phyloP scores from a whole-genome alignment of 2,329 filamentous ascomycete genomes.

The Colletotrichum sp. region DNA sequence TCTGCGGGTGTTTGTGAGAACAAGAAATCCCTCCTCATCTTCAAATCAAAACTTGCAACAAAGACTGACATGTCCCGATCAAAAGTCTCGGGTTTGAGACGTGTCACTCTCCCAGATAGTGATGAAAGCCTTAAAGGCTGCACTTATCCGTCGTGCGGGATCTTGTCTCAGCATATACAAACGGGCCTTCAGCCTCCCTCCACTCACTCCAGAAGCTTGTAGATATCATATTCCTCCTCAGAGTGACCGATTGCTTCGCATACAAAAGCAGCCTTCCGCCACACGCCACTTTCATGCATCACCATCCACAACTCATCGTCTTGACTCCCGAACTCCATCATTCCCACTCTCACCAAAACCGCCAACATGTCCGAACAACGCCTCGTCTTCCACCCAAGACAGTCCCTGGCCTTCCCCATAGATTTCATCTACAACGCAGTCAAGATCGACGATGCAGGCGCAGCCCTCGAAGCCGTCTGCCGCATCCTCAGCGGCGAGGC shows the following conservation, averaged over 20 bases:
- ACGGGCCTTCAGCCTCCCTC: background rate
- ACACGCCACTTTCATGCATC: background rate
- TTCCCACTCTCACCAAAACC: background rate
- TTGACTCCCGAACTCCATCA: background rate
- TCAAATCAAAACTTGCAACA: background rate
- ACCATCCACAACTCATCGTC: background rate
- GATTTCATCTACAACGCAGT: background rate
- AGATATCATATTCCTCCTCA: background rate
- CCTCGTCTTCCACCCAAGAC: background rate
- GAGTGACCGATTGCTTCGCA: fast-evolving
- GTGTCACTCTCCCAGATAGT: background rate
- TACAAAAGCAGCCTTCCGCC: background rate
- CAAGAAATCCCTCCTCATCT: background rate
- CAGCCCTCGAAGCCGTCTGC: background rate
- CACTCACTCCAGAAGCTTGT: background rate
- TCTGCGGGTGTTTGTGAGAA: background rate
- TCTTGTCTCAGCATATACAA: background rate
- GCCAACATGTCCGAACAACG: background rate
- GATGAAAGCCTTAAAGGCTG: background rate
- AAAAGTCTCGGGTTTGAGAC: background rate
- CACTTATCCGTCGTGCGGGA: background rate
- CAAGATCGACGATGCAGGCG: background rate
- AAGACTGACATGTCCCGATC: background rate
- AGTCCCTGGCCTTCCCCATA: background rate
- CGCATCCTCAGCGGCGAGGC: background rate